These are phyloP conservation scores for Scalesia atractyloides DNA, from an alignment of 129 eudicot genomes.

Conservation along the genomic window DNA sequence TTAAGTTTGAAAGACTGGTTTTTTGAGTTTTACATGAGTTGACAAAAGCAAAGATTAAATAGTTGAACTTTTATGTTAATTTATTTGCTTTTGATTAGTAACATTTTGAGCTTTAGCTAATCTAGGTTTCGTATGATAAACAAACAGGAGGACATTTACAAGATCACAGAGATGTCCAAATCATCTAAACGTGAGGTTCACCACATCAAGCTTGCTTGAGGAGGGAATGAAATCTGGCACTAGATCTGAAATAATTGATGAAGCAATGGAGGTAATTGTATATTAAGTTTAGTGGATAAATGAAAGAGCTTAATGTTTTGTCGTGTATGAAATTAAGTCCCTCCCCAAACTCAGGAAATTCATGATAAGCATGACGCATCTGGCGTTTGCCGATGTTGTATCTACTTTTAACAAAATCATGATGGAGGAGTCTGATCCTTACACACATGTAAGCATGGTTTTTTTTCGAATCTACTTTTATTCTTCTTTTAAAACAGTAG, in stretches of 20 bases:
- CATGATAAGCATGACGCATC: not conserved
- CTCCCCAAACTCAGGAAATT: not conserved
- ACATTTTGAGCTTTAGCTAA: not conserved
- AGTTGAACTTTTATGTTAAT: not conserved
- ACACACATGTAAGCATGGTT: not conserved
- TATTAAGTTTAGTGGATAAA: not conserved
- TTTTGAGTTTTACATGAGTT: not conserved
- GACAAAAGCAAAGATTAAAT: not conserved
- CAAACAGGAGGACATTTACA: slow-evolving; percentile 16
- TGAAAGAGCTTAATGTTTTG: not conserved
- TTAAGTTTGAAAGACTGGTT: not conserved
- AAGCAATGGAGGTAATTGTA: slow-evolving; percentile 22
- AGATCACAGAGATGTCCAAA: slow-evolving; percentile 11
- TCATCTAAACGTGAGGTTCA: not conserved
- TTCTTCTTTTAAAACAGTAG: not conserved
- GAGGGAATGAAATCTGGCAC: slow-evolving; percentile 4
- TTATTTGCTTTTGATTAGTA: not conserved
- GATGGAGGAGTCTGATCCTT: not conserved
- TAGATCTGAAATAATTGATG: slow-evolving; percentile 16
- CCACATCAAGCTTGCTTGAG: slow-evolving; percentile 18
- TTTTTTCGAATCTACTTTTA: not conserved
- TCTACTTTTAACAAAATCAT: not conserved
- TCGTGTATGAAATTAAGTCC: not conserved
- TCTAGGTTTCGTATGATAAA: not conserved
- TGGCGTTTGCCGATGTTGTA: not conserved